Conservation (phyloP, 2,329 filamentous ascomycete genomes). For the Allantophomopsis cytisporea region DNA sequence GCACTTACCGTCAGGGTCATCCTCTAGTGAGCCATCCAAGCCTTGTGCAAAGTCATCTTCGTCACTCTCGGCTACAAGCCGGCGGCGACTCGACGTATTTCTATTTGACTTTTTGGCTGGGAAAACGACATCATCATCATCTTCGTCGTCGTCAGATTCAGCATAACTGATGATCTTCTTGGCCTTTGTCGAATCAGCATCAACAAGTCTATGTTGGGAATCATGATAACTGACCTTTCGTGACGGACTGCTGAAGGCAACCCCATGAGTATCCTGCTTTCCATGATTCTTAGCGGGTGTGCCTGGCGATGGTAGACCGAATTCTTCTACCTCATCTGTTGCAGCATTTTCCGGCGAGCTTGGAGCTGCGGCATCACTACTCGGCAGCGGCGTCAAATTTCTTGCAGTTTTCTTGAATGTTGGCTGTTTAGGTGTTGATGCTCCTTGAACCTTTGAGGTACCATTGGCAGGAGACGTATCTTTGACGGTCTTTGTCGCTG, state of each 20-base stretch:
- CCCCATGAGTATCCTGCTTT: constrained; percentile 26
- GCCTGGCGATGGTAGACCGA: constrained; percentile 26
- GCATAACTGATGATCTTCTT: constrained; percentile 66
- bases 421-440: constrained; percentile 27
- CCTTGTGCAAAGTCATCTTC: constrained; percentile 56
- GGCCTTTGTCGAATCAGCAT: constrained; percentile 21
- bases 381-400: constrained; percentile 61
- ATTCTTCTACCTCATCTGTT: constrained; percentile 31
- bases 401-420: constrained; percentile 14
- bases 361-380: constrained; percentile 61
- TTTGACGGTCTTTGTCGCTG: constrained; percentile 13
- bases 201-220: constrained; percentile 1
- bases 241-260: constrained; percentile 55
- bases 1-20: constrained; percentile 36
- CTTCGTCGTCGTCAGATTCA: constrained; percentile 72
- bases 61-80: constrained; percentile 48
- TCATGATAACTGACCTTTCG: constrained; percentile 46
- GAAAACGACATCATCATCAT: constrained; percentile 48
- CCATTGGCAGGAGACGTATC: constrained; percentile 14
- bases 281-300: constrained; percentile 26
- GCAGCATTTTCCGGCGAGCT: constrained; percentile 56
- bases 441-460: constrained; percentile 12
- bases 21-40: constrained; percentile 45
- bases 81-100: constrained; percentile 33
- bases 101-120: constrained; percentile 22